Evolutionary conservation across 306 rosid genomes (phyloP), one percentile per base, ranked within the genome.

Genomic region (Alnus glutinosa): DNA sequence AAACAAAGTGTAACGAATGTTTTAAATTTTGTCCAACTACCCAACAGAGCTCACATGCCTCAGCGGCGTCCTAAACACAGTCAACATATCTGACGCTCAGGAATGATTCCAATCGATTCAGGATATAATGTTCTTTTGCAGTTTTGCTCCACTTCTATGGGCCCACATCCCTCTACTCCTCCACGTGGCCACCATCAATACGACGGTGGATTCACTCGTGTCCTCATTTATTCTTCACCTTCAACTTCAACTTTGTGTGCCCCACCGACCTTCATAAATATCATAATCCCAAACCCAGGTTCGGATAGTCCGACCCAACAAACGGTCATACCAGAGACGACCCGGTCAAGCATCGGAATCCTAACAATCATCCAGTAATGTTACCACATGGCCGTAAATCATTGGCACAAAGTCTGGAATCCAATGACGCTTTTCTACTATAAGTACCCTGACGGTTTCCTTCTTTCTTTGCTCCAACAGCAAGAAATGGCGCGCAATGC

Each of bases 361-460:
- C 88, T 69, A 87, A 87, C 86, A 61, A 39, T 4, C 4, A 34
- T 51, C 86, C 89, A 78, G 30, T 81, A 1, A 23, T 10, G 6
- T 50, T 7, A 2, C 96, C 97, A 92, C 93, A 89, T 85, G 97
- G 77, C 70, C 0, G 0, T 0, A 0, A 0, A 3, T 2, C n/a
- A 77, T 80, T 90, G 79, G 91, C 1, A 0, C 3, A 50, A 0
- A 0, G 83, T 66, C 93, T 90, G 93, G 94, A 86, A 93, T 95
- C 97, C 98, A 85, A 91, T 87, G 97, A 82, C 82, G 50, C 86
- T 78, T 84, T 88, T 88, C 85, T 85, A 23, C 81, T 89, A 87
- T 91, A 85, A 93, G 87, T 70, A 54, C 86, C 85, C 75, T 76
- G 36, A 74, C 90, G 76, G 75, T 75, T 83, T 55, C 79, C 11